These are phyloP conservation scores for Kalanchoe fedtschenkoi DNA, from an alignment of 164 flowering plant genomes.

Conservation along the genomic window DNA sequence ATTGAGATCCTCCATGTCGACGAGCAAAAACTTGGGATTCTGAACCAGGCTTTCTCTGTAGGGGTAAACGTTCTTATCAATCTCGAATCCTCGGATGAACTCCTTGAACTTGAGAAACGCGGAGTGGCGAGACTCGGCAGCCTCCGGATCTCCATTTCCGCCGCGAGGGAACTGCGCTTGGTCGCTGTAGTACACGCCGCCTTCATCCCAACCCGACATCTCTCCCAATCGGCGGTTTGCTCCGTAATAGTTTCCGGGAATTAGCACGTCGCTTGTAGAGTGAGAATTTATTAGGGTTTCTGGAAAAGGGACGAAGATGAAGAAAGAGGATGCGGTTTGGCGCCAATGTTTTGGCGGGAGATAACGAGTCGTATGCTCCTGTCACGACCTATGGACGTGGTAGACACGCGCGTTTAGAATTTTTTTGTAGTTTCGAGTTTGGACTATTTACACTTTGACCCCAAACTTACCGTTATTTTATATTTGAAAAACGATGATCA, in stretches of 20 bases:
- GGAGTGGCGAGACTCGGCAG: conserved; percentile 47
- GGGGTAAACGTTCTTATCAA: conserved; percentile 51
- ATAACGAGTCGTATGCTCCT: not conserved
- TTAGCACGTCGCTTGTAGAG: not conserved
- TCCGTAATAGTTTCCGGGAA: not conserved
- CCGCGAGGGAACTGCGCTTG: conserved; percentile 87
- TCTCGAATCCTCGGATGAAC: conserved; percentile 66
- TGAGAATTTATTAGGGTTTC: not conserved
- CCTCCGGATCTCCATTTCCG: conserved; percentile 29
- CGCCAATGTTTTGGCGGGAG: conserved; percentile 2
- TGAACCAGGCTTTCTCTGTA: conserved; percentile 83
- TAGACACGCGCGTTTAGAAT: no score
- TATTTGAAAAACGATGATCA: no score
- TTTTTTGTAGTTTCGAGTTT: no score
- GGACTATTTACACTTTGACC: no score
- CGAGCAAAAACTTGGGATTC: conserved; percentile 46
- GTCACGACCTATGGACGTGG: no score
- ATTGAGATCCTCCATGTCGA: conserved; percentile 69
- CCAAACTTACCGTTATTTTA: no score
- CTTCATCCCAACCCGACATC: conserved; percentile 99
- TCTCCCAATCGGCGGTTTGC: not conserved
- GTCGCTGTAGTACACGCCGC: conserved; percentile 88
- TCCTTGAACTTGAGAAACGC: conserved; percentile 68
- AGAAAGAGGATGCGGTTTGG: not conserved
- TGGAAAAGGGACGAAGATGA: not conserved